Evolutionary conservation across 352 stramenopile species (phyloP).

Genomic region (Pythium phragmitis): DNA sequence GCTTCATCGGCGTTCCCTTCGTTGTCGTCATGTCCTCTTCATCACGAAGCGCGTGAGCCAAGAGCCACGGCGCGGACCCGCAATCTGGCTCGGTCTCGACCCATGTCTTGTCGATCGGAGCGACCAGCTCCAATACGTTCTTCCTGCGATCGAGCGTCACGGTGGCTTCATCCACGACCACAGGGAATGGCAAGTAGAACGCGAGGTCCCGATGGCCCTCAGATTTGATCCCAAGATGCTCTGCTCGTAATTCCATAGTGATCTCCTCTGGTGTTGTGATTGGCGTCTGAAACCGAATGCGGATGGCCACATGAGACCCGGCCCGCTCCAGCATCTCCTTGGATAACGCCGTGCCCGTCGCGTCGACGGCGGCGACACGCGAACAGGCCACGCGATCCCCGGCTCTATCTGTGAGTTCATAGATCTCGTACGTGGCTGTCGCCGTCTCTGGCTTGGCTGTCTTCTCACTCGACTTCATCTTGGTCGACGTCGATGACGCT

Average conservation of each 20-base stretch:
- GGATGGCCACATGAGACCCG: conserved; percentile 34
- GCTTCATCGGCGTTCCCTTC: neutral
- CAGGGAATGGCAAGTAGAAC: conserved; percentile 69
- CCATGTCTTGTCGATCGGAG: conserved; percentile 60
- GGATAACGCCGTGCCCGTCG: conserved; percentile 44
- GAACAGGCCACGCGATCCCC: conserved; percentile 28
- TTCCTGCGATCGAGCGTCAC: conserved; percentile 35
- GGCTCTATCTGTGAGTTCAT: conserved; percentile 29
- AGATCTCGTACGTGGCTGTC: conserved; percentile 36
- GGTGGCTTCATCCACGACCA: conserved; percentile 33
- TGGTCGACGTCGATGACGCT: neutral
- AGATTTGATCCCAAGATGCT: conserved; percentile 49
- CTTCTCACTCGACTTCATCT: neutral
- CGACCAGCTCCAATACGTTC: conserved; percentile 40
- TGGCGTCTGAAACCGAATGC: conserved; percentile 40
- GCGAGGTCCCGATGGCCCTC: conserved; percentile 47
- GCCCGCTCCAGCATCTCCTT: conserved; percentile 38
- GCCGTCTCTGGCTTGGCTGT: conserved; percentile 8
- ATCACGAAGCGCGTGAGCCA: conserved; percentile 49
- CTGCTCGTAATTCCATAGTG: conserved; percentile 47
- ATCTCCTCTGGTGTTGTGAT: conserved; percentile 36
- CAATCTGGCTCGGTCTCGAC: conserved; percentile 37
- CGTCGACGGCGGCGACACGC: conserved; percentile 34
- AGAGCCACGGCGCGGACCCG: conserved; percentile 66
- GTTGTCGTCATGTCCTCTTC: conserved; percentile 18